Evolutionary conservation across 1,139 yeast species (phyloP), one percentile per base, ranked within the genome.

Genomic region (Kodamaea anthophila): DNA sequence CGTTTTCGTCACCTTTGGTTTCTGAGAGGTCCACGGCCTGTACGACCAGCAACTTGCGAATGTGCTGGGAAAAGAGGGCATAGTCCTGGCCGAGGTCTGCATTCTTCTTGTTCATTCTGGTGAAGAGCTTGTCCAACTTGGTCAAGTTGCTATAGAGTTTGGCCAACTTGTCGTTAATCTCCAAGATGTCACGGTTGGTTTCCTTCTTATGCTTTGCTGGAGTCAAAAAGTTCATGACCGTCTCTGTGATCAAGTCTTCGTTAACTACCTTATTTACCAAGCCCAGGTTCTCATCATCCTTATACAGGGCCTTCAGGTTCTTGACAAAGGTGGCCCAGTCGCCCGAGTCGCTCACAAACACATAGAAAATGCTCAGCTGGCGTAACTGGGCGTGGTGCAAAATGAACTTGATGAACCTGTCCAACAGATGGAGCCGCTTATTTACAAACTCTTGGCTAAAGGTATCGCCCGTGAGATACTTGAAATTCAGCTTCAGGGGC

Each of bases 391-490:
- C 87, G 55, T 91, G 97, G 35, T 67, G 65, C 15, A 87, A 67
- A 9, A 91, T 65, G 41, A 94, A 74, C 39, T 72, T 65, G 33
- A 91, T 55, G 49, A 87, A 91, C 37, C 93, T 64, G 44, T 81
- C 77, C 33, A 91, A 63, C 5, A 96, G 85, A 29, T 79, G 77
- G n/a, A 94, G 79, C 41, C 98, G 65, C 49, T 85, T 83, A 39
- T 70, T 65, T 0, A 95, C 88, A 55, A 91, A 91, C 35, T 85
- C 85, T 8, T 70, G 58, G 31, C 85, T 74, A 50, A 85, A 85
- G 12, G 95, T 70, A 46, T 91, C 97, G n/a, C 98, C 98, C 24
- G 94, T 87, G 34, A 91, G 67, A 52, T 91, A 91, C 53, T 91
- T 95, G 44, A 88, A 65, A 38, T 94, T 75, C 62, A 83, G 85